A percentile compares a stretch with the other conserved stretches of the same genome.
Evolutionary conservation across 164 flowering plant genomes (phyloP).

Genomic region (Berberis thunbergii): DNA sequence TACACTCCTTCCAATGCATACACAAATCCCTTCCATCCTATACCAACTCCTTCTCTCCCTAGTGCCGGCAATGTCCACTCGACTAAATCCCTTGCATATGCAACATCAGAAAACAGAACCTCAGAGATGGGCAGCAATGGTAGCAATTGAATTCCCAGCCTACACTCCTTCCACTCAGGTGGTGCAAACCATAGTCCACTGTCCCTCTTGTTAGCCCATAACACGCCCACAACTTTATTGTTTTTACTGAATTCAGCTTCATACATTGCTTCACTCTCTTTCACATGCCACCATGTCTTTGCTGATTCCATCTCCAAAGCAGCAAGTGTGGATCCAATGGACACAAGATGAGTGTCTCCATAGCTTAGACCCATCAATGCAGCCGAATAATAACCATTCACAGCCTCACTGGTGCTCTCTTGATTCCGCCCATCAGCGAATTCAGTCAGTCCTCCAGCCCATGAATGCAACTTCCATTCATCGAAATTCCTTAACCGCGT

Average conservation of each 20-base stretch:
- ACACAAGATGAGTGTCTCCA: conserved; percentile 68
- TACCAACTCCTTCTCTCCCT: conserved; percentile 65
- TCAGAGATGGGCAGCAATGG: conserved; percentile 78
- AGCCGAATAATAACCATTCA: conserved; percentile 82
- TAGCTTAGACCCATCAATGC: conserved; percentile 88
- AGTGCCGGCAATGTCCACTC: conserved; percentile 67
- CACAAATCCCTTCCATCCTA: conserved; percentile 90
- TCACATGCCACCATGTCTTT: conserved; percentile 83
- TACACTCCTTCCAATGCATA: conserved; percentile 75
- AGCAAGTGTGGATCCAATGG: conserved; percentile 62
- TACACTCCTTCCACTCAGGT: conserved; percentile 71
- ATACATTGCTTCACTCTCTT: conserved; percentile 45
- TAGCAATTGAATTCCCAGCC: conserved; percentile 77
- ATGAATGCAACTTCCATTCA: conserved; percentile 78
- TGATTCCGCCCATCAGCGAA: conserved; percentile 82
- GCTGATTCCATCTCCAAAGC: conserved; percentile 72
- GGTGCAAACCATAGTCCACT: conserved; percentile 90
- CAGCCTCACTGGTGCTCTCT: conserved; percentile 86
- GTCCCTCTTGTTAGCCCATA: conserved; percentile 86
- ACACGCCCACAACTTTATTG: conserved; percentile 72
- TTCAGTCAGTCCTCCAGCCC: conserved; percentile 81
- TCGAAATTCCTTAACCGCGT: conserved; percentile 78
- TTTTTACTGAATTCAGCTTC: conserved; percentile 48
- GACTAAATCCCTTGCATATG: conserved; percentile 50
- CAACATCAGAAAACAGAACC: conserved; percentile 50